A percentile compares a stretch with the other conserved stretches of the same genome.
phyloP scores from a whole-genome alignment of 495 filamentous ascomycete species.

The Aspergillus biplanus region DNA sequence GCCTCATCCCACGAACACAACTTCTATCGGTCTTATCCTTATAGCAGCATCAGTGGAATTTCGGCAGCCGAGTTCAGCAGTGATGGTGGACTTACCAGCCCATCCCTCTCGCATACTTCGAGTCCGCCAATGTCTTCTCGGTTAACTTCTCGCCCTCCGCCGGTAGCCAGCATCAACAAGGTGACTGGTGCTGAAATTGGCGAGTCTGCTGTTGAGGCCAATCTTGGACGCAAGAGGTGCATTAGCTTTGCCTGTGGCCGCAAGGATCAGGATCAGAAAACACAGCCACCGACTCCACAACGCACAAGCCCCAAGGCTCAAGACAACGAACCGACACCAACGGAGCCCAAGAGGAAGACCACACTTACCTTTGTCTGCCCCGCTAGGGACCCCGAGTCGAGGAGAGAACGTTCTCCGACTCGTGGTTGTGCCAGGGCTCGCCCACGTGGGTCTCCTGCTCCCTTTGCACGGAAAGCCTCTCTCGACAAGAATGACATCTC shows the following conservation, averaged over 20 bases:
- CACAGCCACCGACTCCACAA: slow-evolving; percentile 27
- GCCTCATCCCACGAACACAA: slow-evolving; percentile 39
- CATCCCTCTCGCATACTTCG: slow-evolving; percentile 82
- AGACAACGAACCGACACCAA: slow-evolving; percentile 22
- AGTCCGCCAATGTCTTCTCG: slow-evolving; percentile 74
- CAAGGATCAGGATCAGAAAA: slow-evolving; percentile 35
- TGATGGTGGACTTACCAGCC: slow-evolving; percentile 89
- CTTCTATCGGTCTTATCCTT: slow-evolving; percentile 67
- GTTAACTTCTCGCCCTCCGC: slow-evolving; percentile 31
- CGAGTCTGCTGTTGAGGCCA: slow-evolving; percentile 56
- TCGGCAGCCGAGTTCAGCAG: slow-evolving; percentile 89
- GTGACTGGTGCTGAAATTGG: slow-evolving; percentile 31
- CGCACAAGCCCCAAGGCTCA: slow-evolving; percentile 18
- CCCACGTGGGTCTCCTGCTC: slow-evolving; percentile 51
- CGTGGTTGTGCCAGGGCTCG: slow-evolving; percentile 39
- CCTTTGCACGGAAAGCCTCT: slow-evolving; percentile 53
- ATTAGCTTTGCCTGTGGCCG: slow-evolving; percentile 88
- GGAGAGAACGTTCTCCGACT: slow-evolving; percentile 37
- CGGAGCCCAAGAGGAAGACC: slow-evolving; percentile 54
- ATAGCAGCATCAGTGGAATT: slow-evolving; percentile 74
- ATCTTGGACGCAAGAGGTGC: slow-evolving; percentile 75
- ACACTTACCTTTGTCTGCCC: slow-evolving; percentile 67
- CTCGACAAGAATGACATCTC: slow-evolving; percentile 25
- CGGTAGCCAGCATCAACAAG: slow-evolving; percentile 31
- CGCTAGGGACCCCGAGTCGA: slow-evolving; percentile 39